Base-by-base conservation (phyloP, 352 stramenopile genomes). In the Phytophthora crassamura region DNA sequence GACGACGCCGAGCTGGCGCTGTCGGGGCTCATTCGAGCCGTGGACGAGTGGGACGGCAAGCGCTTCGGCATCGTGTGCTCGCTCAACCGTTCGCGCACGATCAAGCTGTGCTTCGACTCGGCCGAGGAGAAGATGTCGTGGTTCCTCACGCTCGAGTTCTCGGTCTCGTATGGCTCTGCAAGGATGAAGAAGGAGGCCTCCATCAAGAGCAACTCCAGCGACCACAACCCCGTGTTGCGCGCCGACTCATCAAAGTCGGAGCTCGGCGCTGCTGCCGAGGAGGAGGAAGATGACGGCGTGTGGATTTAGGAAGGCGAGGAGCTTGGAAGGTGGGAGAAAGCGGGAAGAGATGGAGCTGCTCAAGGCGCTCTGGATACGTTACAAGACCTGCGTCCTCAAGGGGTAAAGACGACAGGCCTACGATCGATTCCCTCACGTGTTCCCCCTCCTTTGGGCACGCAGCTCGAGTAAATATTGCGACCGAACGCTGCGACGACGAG, bases 41-140 rank as follows among this genome's bases (percentile, higher is more conserved):
- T 91, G 4, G 63, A 78, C 15, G 80, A 91, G 54, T 93, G 82
- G 82, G 80, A 93, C 58, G 84, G 83, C 57, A 90, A 90, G 49
- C 82, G 83, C 60, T 93, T 80, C 63, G 84, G 82, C 11, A 67
- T 93, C 50, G 70, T 90, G 8, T 85, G 84, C 32, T 83, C 73
- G 52, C 80, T 93, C 18, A 93, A 91, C 57, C 77, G 80, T 34
- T 47, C 69, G 15, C 82, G 84, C 15, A 93, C 80, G 41, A 88
- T 93, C 67, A 85, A 91, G 61, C 57, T 93, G 33, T 89, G 78
- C 67, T 93, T 90, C 41, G 84, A 93, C 52, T 90, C 80, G 34
- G 81, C 83, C 10, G 84, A 93, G 63, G 84, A 93, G 61, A 91
- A 91, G 54, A 93, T 90, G 77, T 88, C 80, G 41, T 93, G 84